Percentiles rank a stretch among this genome's conserved stretches.
phyloP scores from a whole-genome alignment of 148 eudicot species.

The Salicornia ramosissima region DNA sequence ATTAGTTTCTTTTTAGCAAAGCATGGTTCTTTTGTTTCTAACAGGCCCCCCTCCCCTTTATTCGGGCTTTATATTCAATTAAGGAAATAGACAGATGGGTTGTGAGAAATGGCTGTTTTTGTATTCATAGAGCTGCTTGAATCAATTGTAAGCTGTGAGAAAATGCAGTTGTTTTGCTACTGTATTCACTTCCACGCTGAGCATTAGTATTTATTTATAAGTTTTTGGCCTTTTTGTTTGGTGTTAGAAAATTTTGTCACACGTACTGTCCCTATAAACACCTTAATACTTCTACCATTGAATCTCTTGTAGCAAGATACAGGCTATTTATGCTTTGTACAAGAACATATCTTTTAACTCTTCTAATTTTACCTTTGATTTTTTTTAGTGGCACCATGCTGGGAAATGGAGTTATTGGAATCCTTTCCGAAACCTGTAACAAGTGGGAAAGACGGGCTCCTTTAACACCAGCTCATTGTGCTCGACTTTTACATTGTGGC shows the following conservation, averaged over 20 bases:
- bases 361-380: background rate
- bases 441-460: slow-evolving; percentile 99
- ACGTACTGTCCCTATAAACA: background rate
- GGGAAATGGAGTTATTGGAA: slow-evolving; percentile 92
- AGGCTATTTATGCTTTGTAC: background rate
- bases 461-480: slow-evolving; percentile 88
- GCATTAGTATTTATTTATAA: background rate
- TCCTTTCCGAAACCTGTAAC: slow-evolving; percentile 79
- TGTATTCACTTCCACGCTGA: background rate
- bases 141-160: background rate
- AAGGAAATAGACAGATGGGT: background rate
- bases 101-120: background rate
- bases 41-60: background rate
- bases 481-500: slow-evolving; percentile 72
- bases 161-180: background rate
- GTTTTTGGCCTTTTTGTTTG: background rate
- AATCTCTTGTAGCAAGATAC: background rate
- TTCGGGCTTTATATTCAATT: background rate
- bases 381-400: slow-evolving; percentile 40
- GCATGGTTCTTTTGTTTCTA: background rate
- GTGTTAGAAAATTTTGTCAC: background rate
- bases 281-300: no score
- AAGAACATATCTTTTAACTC: background rate
- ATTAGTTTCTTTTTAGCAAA: background rate
- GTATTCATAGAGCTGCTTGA: background rate